A percentile compares a stretch with the other conserved stretches of the same genome.
phyloP scores from a whole-genome alignment of 2,329 filamentous ascomycete species.

The Sclerotinia borealis region DNA sequence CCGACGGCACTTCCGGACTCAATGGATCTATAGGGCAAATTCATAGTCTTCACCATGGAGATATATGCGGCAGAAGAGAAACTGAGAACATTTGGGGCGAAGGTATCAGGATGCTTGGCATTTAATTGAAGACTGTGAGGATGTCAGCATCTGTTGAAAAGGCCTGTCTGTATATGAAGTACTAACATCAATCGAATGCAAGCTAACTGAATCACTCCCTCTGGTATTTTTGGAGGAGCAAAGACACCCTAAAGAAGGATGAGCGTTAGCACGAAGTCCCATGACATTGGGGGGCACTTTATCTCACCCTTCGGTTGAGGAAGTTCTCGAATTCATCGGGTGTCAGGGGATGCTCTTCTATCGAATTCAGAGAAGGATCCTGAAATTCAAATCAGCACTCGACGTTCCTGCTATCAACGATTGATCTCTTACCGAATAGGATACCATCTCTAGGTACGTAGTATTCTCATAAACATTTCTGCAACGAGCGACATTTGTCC shows the following conservation, averaged over 20 bases:
- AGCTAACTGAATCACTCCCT: constrained; percentile 22
- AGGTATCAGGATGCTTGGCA: constrained; percentile 52
- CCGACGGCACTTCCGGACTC: constrained; percentile 55
- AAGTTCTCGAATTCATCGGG: constrained; percentile 33
- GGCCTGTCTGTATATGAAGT: too few relatives aligned
- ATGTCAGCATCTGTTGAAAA: not conserved
- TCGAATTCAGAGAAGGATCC: constrained; percentile 27
- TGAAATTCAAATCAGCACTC: constrained; percentile 12
- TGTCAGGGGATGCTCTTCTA: constrained; percentile 31
- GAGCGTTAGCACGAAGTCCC: constrained; percentile 14
- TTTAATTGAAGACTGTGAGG: constrained; percentile 29
- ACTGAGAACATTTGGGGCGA: constrained; percentile 49
- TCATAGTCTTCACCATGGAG: constrained; percentile 49
- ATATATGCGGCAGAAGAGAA: constrained; percentile 45
- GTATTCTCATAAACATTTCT: constrained; percentile 26
- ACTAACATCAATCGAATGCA: constrained; percentile 24
- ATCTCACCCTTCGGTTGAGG: constrained; percentile 26
- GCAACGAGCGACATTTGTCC: constrained; percentile 26
- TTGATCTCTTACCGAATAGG: constrained; percentile 27
- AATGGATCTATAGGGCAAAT: constrained; percentile 50
- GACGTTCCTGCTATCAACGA: not conserved
- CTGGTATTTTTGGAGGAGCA: constrained; percentile 23
- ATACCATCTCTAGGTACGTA: constrained; percentile 31
- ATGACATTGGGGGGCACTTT: not conserved
- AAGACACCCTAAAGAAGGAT: constrained; percentile 25